Conservation (phyloP, 2,329 filamentous ascomycete genomes). For the Trichoderma aggressivum region DNA sequence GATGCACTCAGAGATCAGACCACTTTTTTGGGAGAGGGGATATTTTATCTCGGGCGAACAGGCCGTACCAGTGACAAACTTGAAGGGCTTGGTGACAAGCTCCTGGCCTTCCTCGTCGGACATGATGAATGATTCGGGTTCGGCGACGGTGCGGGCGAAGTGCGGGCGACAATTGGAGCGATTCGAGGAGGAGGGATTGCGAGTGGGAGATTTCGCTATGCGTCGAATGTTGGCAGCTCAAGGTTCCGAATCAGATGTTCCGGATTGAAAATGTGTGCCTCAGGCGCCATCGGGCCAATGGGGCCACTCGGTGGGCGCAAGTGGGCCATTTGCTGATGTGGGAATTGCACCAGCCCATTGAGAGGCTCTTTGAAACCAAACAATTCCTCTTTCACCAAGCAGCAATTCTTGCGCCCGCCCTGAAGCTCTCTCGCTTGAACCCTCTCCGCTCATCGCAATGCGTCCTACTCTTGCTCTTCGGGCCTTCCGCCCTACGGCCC, state of each 20-base stretch:
- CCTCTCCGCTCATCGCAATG: constrained; percentile 50
- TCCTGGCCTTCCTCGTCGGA: constrained; percentile 78
- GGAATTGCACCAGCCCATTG: constrained; percentile 33
- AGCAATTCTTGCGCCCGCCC: constrained; percentile 21
- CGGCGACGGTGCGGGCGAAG: constrained; percentile 34
- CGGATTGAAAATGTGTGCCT: constrained; percentile 38
- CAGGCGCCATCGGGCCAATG: constrained; percentile 38
- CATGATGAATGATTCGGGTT: constrained; percentile 60
- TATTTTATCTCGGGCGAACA: constrained; percentile 23
- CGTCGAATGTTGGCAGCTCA: constrained; percentile 31
- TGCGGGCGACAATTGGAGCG: constrained; percentile 12
- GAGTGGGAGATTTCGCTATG: constrained; percentile 31
- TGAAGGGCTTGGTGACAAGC: constrained; percentile 95
- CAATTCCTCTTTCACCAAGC: constrained; percentile 27
- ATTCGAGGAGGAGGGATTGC: constrained; percentile 25
- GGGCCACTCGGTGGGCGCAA: constrained; percentile 25
- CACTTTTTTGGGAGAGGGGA: constrained; percentile 37
- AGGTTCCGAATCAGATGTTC: constrained; percentile 41
- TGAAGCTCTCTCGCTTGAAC: constrained; percentile 27
- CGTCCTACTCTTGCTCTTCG: constrained; percentile 62
- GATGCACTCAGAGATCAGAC: constrained; percentile 31
- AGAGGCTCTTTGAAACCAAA: constrained; percentile 22
- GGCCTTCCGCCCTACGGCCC: constrained; percentile 64
- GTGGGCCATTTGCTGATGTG: constrained; percentile 27
- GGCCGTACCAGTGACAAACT: constrained; percentile 94